These are phyloP conservation scores for Fraxinus quadrangulata DNA, from an alignment of 257 asterid species.

Conservation along the genomic window DNA sequence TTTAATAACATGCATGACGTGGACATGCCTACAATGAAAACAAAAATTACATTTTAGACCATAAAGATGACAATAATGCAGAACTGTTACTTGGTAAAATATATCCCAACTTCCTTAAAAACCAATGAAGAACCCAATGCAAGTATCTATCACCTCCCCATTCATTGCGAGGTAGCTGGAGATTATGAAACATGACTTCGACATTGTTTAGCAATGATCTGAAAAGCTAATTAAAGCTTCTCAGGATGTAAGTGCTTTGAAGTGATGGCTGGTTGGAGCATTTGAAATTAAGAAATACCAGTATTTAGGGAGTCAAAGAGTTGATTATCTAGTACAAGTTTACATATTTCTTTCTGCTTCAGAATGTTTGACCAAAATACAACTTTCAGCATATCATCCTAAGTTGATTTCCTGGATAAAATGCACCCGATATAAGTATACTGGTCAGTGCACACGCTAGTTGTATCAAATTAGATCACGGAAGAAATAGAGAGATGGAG, in stretches of 20 bases:
- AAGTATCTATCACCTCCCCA: slow-evolving; percentile 6
- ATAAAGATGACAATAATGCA: slow-evolving; percentile 1
- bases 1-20: not conserved
- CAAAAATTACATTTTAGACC: not conserved
- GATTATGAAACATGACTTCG: not conserved
- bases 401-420: not conserved
- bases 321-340: slow-evolving; percentile 1
- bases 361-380: not conserved
- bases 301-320: slow-evolving; percentile 6
- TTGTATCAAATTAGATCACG: not conserved
- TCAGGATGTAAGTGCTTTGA: slow-evolving; percentile 2
- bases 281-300: not conserved
- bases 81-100: not conserved
- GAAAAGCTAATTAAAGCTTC: slow-evolving; percentile 9
- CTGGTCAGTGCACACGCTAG: not conserved
- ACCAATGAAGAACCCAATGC: not conserved
- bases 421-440: slow-evolving; percentile 3
- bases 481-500: not conserved
- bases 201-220: slow-evolving; percentile 8
- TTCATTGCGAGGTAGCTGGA: not conserved
- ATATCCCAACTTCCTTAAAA: slow-evolving; percentile 6
- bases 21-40: slow-evolving; percentile 5
- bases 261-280: slow-evolving; percentile 9
- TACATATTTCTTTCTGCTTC: slow-evolving; percentile 8
- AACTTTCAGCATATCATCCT: slow-evolving; percentile 1